Evolutionary conservation across 2,329 filamentous ascomycete species (phyloP).

Genomic region (Aureobasidium uvarum): DNA sequence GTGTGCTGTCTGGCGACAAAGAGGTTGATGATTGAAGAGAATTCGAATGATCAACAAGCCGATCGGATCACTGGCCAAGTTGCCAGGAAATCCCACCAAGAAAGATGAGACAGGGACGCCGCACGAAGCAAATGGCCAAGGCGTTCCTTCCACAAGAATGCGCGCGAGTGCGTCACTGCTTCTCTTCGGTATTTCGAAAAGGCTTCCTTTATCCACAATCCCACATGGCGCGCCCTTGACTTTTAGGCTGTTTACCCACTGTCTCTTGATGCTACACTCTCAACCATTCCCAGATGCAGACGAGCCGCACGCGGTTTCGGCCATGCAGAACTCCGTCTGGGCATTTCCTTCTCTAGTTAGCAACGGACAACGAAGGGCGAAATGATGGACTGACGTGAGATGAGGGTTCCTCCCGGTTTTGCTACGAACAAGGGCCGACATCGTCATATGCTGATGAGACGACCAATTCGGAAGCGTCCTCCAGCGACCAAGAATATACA

Average conservation of each 20-base stretch:
- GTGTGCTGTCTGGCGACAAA: too few relatives aligned
- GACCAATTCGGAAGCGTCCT: not conserved
- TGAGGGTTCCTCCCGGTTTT: not conserved
- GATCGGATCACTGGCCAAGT: not conserved
- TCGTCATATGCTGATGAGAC: not conserved
- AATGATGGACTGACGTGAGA: not conserved
- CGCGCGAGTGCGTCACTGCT: not conserved
- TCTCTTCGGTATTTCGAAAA: not conserved
- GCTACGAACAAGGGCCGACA: not conserved
- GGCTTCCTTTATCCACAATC: conserved; percentile 1
- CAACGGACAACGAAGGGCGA: not conserved
- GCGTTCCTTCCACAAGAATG: not conserved
- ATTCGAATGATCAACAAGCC: conserved; percentile 1
- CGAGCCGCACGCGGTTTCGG: conserved; percentile 6
- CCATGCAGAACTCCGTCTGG: not conserved
- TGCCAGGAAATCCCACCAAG: not conserved
- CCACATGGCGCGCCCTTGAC: not conserved
- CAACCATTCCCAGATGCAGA: not conserved
- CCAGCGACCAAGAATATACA: not conserved
- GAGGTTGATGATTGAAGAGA: not conserved
- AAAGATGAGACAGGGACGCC: not conserved
- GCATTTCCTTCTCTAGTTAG: not conserved
- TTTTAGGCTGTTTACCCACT: conserved; percentile 10
- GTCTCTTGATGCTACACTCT: not conserved
- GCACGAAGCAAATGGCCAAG: conserved; percentile 4